Percentiles rank a stretch among this genome's conserved stretches.
These are phyloP conservation scores for Termitomyces sp. DNA, from an alignment of 768 basidiomycete species.

Conservation along the genomic window DNA sequence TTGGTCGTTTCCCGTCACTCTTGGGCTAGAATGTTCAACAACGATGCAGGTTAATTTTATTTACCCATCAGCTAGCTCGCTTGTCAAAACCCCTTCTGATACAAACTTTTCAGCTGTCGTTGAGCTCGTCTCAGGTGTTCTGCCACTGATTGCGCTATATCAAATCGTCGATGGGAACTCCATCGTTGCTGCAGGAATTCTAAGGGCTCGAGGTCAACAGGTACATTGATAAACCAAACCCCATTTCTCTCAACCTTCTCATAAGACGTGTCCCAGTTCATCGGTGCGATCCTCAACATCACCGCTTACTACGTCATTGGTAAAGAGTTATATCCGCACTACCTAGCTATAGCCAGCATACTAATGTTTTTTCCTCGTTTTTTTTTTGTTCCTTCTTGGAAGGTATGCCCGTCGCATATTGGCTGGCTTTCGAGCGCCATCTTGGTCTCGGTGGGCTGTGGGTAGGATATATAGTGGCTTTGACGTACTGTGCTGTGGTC, in stretches of 20 bases:
- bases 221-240: not conserved
- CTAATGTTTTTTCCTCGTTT: not conserved
- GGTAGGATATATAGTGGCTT: constrained; percentile 55
- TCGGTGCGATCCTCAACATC: constrained; percentile 44
- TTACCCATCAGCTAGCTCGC: too few relatives aligned
- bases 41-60: constrained; percentile 1
- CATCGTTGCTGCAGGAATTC: not conserved
- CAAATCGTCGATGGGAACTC: constrained; percentile 1
- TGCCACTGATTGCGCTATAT: constrained; percentile 20
- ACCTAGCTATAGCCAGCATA: too few relatives aligned
- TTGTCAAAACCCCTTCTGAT: not conserved
- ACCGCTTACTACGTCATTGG: constrained; percentile 14
- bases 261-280: constrained; percentile 36
- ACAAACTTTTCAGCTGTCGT: constrained; percentile 26
- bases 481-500: constrained; percentile 37
- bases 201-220: constrained; percentile 1
- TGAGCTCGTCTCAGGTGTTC: constrained; percentile 41
- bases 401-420: constrained; percentile 64
- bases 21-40: constrained; percentile 9
- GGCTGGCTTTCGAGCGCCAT: constrained; percentile 45
- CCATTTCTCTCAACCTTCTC: not conserved
- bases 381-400: not conserved
- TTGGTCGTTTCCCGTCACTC: constrained; percentile 3
- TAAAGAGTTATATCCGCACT: not conserved
- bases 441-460: constrained; percentile 59